Conservation (phyloP, 2,329 filamentous ascomycete species). For the Alternaria sp. region DNA sequence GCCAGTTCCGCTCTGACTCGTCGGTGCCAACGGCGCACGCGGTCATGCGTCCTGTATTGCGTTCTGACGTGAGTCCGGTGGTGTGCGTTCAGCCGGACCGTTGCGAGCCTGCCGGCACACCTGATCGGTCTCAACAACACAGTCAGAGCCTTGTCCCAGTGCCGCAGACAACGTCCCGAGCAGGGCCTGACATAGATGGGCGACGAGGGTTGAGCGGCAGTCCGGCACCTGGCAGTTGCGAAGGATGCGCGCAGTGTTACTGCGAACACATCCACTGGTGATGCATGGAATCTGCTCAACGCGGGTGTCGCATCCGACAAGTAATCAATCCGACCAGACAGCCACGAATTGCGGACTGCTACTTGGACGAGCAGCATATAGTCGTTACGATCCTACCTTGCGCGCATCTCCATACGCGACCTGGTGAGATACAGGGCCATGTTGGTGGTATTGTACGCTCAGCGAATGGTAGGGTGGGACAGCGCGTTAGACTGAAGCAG, state of each 20-base stretch:
- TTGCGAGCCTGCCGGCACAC: slow-evolving; percentile 7
- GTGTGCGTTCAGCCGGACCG: slow-evolving; percentile 9
- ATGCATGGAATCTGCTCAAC: background rate
- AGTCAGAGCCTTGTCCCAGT: slow-evolving; percentile 3
- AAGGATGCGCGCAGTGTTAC: slow-evolving; percentile 10
- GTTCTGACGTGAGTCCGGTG: slow-evolving; percentile 6
- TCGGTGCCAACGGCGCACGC: slow-evolving; percentile 10
- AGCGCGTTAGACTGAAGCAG: slow-evolving; percentile 10
- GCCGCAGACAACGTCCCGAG: slow-evolving; percentile 6
- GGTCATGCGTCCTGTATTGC: slow-evolving; percentile 4
- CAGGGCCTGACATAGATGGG: slow-evolving; percentile 2
- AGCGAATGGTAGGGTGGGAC: background rate
- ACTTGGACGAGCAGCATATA: slow-evolving; percentile 22
- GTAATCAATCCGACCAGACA: slow-evolving; percentile 1
- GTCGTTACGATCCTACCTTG: slow-evolving; percentile 13
- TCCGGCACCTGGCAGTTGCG: slow-evolving; percentile 8
- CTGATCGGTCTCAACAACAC: slow-evolving; percentile 11
- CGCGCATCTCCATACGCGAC: slow-evolving; percentile 26
- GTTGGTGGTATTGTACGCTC: slow-evolving; percentile 13
- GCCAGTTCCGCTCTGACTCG: slow-evolving; percentile 12
- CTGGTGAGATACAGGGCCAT: slow-evolving; percentile 2
- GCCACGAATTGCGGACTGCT: slow-evolving; percentile 13
- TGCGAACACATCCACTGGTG: background rate
- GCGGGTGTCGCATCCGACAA: background rate
- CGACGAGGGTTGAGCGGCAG: slow-evolving; percentile 8